Percentiles rank a stretch among this genome's conserved stretches.
phyloP scores from a whole-genome alignment of 257 asterid species.

The Nicotiana otophora region DNA sequence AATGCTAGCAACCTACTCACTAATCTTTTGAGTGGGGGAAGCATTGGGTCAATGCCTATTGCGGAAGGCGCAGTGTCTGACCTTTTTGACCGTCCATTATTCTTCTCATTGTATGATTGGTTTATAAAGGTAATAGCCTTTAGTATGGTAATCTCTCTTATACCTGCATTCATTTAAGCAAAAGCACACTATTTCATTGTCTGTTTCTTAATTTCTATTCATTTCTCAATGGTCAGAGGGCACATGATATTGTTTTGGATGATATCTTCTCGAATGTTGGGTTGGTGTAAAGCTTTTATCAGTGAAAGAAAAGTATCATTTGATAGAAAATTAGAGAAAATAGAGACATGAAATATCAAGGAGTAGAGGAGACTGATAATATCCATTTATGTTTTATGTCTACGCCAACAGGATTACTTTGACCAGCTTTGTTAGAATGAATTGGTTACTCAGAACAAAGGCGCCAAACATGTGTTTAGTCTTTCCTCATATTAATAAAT shows the following conservation, averaged over 20 bases:
- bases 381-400: neutral
- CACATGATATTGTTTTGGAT: neutral
- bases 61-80: constrained; percentile 98
- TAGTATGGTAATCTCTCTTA: neutral
- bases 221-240: neutral
- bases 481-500: neutral
- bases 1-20: constrained; percentile 94
- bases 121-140: constrained; percentile 65
- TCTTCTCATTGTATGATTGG: constrained; percentile 90
- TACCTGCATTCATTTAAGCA: neutral
- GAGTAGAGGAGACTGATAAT: neutral
- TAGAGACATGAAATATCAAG: neutral
- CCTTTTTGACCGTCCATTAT: constrained; percentile 81
- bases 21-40: constrained; percentile 79
- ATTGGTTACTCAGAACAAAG: neutral
- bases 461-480: neutral
- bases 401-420: neutral
- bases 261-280: neutral
- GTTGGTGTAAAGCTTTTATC: neutral
- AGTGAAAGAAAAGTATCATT: neutral
- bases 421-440: neutral
- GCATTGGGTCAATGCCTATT: constrained; percentile 71
- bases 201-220: neutral
- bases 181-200: neutral
- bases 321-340: neutral